Base-by-base conservation (phyloP, 495 filamentous ascomycete genomes). In the Pseudoneurospora amorphoporcata region DNA sequence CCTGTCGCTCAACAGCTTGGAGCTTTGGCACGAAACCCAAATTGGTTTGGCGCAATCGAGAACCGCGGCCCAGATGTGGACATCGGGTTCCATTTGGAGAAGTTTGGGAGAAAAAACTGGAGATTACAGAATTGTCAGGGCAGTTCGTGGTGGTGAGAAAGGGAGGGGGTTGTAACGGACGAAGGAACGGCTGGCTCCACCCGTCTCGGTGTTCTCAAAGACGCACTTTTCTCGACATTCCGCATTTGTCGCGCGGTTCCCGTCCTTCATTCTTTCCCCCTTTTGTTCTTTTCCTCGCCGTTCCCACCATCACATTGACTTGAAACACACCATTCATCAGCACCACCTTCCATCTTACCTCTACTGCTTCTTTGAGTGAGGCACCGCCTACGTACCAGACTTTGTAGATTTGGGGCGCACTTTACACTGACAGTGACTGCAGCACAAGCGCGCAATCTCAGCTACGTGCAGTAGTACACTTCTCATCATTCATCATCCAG, bases 41-140 rank as follows among this genome's bases (percentile, higher is more conserved):
- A 78, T 70, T 53, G 75, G 76, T 73, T 76, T 78, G 76, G 78
- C 71, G 72, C 74, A 74, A 77, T 76, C 76, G 74, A 69, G 65
- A 39, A 65, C 29, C 53, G 53, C 29, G 53, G 53, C 53, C 53
- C 53, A 61, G 29, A 35, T 37, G 45, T 29, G 53, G 39, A 9
- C 32, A 29, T 58, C 19, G 47, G 23, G 45, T 53, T n/a, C n/a
- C n/a, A n/a, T n/a, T 23, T 53, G 45, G 47, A 58, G 43, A 47
- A 19, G 8, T n/a, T 19, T 45, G n/a, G 42, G 42, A 45, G 42
- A 45, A 8, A 10, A 42, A 0, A 53, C 29, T 53, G 19, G 45
- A 23, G 45, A 53, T 45, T 45, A n/a, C 3, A 45, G 42, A 17
- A 45, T 45, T 43, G 41, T 42, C 14, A 42, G 40, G 16, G 40